phyloP scores from a whole-genome alignment of 2,329 filamentous ascomycete species.

The Tolypocladium inflatum region DNA sequence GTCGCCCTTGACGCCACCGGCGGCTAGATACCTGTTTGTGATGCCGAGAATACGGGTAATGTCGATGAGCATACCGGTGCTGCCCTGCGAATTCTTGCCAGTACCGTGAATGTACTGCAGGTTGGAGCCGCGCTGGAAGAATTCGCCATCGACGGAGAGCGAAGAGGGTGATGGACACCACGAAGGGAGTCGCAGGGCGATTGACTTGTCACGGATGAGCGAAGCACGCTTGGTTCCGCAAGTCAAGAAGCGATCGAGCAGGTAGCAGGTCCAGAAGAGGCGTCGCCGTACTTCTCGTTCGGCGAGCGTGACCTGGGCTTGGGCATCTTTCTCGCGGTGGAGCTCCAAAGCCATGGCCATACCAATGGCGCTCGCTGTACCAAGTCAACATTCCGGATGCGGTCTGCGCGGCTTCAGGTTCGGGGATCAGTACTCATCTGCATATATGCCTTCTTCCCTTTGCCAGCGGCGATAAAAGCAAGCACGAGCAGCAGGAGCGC shows the following conservation, averaged over 20 bases:
- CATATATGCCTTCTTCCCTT: slow-evolving; percentile 83
- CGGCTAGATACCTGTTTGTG: slow-evolving; percentile 75
- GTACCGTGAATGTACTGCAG: slow-evolving; percentile 61
- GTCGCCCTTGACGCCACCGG: slow-evolving; percentile 79
- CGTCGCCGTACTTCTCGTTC: slow-evolving; percentile 70
- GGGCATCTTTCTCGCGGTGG: slow-evolving; percentile 63
- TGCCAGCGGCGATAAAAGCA: slow-evolving; percentile 67
- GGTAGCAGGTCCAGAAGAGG: slow-evolving; percentile 84
- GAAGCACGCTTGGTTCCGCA: slow-evolving; percentile 76
- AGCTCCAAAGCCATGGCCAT: slow-evolving; percentile 79
- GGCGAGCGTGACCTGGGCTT: slow-evolving; percentile 49
- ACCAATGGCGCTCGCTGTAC: slow-evolving; percentile 37
- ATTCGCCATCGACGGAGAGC: slow-evolving; percentile 63
- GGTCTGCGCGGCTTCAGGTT: neutral
- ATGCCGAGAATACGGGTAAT: slow-evolving; percentile 74
- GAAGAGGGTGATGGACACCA: slow-evolving; percentile 56
- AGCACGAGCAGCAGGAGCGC: slow-evolving; percentile 65
- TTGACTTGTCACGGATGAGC: slow-evolving; percentile 68
- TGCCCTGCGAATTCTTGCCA: slow-evolving; percentile 63
- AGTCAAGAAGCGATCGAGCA: slow-evolving; percentile 75
- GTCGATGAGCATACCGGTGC: slow-evolving; percentile 73
- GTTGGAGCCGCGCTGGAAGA: slow-evolving; percentile 73
- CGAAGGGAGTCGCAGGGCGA: slow-evolving; percentile 65
- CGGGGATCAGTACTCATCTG: slow-evolving; percentile 51
- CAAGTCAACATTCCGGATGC: neutral